Base-by-base conservation (phyloP, 768 basidiomycete genomes). In the Cantharellus cinnabarinus region DNA sequence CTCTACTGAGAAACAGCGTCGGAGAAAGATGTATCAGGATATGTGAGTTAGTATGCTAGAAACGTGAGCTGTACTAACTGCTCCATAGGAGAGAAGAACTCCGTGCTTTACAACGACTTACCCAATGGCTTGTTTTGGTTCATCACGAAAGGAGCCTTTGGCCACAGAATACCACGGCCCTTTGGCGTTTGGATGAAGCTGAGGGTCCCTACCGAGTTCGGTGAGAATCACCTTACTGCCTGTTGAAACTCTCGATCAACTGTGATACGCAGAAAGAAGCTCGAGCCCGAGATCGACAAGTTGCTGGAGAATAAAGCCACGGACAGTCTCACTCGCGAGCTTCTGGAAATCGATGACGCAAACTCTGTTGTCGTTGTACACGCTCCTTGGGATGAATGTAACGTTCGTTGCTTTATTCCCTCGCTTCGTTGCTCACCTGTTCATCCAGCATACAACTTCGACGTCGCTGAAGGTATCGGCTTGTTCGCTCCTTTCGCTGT, bases 131-230 rank as follows among this genome's bases (percentile, higher is more conserved):
- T 0, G 69, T 77, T 44, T 65, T 79, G 4, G 70, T 85, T 34
- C 79, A 79, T 2, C 80, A 80, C 0, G 91, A 94, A 66, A 77
- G 86, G 29, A 89, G 89, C 0, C 66, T 94, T 7, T 94, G 91
- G 90, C 79, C 82, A 2, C 75, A 77, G 50, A 14, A 73, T 72
- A 44, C 70, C 66, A 2, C 70, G 71, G 34, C 70, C 71, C 4
- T 76, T 5, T 94, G 91, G 91, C 73, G 82, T 40, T 69, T 94
- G 51, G 91, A 94, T 62, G 90, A 93, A 65, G 91, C 89, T 2
- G 91, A 95, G 65, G 91, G 90, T 0, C 90, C 89, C 1, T 77
- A 86, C 64, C 79, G 90, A 53, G 84, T 87, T 58, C 74, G 90
- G 89, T 89, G 64, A 38, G 7, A 37, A 37, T 54, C 20, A 34